Evolutionary conservation across 306 rosid species (phyloP).

Genomic region (Morella rubra): DNA sequence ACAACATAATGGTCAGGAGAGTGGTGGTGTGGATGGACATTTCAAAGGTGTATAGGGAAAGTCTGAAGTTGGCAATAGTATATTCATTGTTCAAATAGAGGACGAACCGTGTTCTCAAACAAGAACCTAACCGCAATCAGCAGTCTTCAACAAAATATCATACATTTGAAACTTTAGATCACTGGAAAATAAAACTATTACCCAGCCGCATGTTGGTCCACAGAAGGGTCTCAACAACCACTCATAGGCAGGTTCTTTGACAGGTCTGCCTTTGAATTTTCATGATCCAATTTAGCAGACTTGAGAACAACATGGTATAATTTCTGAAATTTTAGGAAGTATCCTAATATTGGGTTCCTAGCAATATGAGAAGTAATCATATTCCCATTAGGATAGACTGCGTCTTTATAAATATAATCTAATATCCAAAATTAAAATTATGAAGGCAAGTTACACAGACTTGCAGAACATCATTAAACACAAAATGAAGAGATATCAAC

Average conservation of each 20-base stretch:
- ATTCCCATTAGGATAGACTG: background rate
- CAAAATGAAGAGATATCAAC: conserved; percentile 13
- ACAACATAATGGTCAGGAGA: background rate
- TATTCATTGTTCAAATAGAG: too few relatives aligned
- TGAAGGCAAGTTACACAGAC: background rate
- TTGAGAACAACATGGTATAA: background rate
- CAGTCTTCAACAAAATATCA: too few relatives aligned
- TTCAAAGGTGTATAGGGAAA: background rate
- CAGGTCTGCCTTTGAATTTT: background rate
- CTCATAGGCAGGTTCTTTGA: background rate
- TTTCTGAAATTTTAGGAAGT: background rate
- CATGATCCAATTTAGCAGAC: background rate
- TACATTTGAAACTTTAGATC: too few relatives aligned
- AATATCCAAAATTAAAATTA: too few relatives aligned
- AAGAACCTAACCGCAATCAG: too few relatives aligned
- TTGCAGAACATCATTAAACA: background rate
- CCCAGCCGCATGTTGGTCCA: background rate
- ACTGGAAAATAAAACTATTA: background rate
- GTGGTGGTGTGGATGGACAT: background rate
- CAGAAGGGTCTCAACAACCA: background rate
- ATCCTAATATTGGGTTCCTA: background rate
- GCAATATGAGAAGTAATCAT: background rate
- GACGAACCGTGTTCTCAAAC: too few relatives aligned
- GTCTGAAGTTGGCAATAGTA: background rate
- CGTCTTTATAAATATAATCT: background rate